Conservation (phyloP, 495 filamentous ascomycete species). For the Cladorrhinum samala region DNA sequence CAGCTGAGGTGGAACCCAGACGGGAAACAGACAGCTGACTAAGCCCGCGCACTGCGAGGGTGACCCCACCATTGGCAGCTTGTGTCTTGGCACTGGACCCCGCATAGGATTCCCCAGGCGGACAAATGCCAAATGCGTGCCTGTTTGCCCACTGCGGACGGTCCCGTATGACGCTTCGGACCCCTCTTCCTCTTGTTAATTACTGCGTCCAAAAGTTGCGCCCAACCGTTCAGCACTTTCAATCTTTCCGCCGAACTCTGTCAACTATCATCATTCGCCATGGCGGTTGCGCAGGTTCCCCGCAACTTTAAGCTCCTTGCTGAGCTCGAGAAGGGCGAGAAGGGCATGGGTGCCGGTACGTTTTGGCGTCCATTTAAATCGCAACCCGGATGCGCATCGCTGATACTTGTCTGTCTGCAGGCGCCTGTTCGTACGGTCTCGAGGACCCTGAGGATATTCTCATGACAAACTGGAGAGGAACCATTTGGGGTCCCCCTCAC, state of each 20-base stretch:
- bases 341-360: slow-evolving; percentile 87
- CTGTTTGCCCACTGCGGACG: background rate
- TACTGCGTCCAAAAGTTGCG: background rate
- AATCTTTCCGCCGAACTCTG: too few species aligned
- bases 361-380: too few species aligned
- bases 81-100: slow-evolving; percentile 7
- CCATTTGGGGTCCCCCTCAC: slow-evolving; percentile 93
- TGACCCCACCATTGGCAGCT: slow-evolving; percentile 13
- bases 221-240: too few species aligned
- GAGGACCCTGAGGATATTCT: slow-evolving; percentile 90
- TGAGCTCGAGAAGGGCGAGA: slow-evolving; percentile 98
- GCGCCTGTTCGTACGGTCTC: slow-evolving; percentile 94
- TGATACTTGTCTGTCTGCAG: slow-evolving; percentile 36
- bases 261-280: slow-evolving; percentile 8
- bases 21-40: too few species aligned
- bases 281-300: slow-evolving; percentile 73
- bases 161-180: background rate
- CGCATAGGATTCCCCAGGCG: slow-evolving; percentile 6
- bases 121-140: background rate
- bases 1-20: too few species aligned
- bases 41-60: background rate
- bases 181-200: background rate
- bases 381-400: too few species aligned
- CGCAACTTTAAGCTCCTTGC: slow-evolving; percentile 94
- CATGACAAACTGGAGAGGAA: slow-evolving; percentile 98